Base-by-base conservation (phyloP, 495 filamentous ascomycete species). In the Penicillium lagena region DNA sequence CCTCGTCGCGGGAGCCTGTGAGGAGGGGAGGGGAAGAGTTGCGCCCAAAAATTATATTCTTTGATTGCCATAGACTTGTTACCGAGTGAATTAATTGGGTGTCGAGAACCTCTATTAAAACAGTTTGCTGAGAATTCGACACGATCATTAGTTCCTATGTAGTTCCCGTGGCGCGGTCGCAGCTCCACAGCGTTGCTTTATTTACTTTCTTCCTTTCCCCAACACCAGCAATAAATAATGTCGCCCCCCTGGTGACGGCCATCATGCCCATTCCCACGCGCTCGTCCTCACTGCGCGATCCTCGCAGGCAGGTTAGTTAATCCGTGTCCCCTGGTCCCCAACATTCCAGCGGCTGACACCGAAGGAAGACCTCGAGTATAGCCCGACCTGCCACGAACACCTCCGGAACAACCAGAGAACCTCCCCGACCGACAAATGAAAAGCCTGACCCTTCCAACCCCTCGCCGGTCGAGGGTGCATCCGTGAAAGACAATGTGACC, bases 1-100 rank as follows among this genome's bases (percentile, higher is more conserved):
- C 86, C 90, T 27, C 77, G 81, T 51, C 68, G 79, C 37, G 75
- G 78, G n/a, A 81, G 70, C 54, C 62, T 81, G 43, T 79, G 41
- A 58, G n/a, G n/a, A n/a, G n/a, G n/a, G n/a, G n/a, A n/a, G n/a
- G n/a, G n/a, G n/a, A n/a, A 22, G 22, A 4, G 4, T 22, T 22
- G 22, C 22, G 22, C 22, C 22, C 22, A 22, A 22, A 22, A 22
- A 1, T 22, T 22, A 22, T 4, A 4, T 22, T 22, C 6, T 22
- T 22, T 6, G 22, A 22, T 4, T 22, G 22, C 6, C 4, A 22
- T 22, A 22, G 22, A 22, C 22, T 22, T 22, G 22, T 22, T 22
- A 22, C 22, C 4, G 22, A 22, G 22, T 22, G 4, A 4, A 22
- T 22, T 22, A 22, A 22, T 22, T 6, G 22, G 2, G 22, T 22